Base-by-base conservation (phyloP, 1,284 basidiomycete species). In the Laetiporus sulphureus region DNA sequence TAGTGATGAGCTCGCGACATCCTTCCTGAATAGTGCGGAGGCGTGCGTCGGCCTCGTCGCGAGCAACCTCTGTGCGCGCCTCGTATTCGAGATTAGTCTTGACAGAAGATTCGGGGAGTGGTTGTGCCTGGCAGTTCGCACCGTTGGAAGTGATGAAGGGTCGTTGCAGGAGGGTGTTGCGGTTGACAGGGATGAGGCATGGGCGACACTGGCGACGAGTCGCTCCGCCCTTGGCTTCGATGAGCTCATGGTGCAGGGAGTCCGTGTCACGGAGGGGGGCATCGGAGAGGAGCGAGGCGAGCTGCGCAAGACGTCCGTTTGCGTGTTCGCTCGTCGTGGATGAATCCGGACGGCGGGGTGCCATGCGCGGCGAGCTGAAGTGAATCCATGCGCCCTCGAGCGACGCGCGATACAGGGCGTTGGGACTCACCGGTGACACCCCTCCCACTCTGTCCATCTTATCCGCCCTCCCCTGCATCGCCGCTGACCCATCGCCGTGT, bases 1-100 rank as follows among this genome's bases (percentile, higher is more conserved):
- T 75, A 75, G 32, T 67, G 65, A 23, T 72, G 72, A 81, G 63
- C 46, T 76, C 71, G 1, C 56, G 38, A 77, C 79, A 84, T 21
- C 65, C 63, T 22, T 79, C 73, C 31, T 67, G 57, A 38, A 80
- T 53, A 40, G 67, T 58, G 43, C 68, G 64, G 48, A 73, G 57
- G 6, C 73, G 68, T 2, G 72, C 68, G 22, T 75, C 71, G 6
- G 74, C 70, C 3, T 82, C 79, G 48, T 80, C 79, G 38, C 75
- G 66, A 4, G 69, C 71, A 19, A 62, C 54, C 57, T 83, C 76
- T 11, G 68, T 62, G 40, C 72, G 73, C 24, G 66, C 63, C 46
- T 81, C 75, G 44, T 63, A 70, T 2, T 79, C 72, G 34, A 55
- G 52, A 59, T 62, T 64, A 51, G 57, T 53, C 41, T 64, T 63